Conservation (phyloP, 176 grass and related monocot genomes). For the Oryza punctata region DNA sequence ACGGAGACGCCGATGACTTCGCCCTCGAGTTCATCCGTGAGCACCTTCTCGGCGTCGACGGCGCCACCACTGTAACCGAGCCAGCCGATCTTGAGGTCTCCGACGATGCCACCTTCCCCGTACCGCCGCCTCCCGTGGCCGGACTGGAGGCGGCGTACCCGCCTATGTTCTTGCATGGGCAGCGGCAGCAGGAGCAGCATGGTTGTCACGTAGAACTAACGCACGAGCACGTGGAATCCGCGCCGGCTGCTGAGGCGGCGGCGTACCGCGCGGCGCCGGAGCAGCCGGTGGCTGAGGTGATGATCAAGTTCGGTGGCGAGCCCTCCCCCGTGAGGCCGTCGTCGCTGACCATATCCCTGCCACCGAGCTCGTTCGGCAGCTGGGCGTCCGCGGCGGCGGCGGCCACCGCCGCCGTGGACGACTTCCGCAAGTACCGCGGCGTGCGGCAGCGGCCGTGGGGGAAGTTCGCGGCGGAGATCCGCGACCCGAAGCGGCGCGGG, state of each 20-base stretch:
- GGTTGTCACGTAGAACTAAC: constrained; percentile 19
- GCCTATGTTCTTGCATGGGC: constrained; percentile 8
- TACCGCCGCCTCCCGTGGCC: too few species aligned
- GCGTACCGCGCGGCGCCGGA: constrained; percentile 17
- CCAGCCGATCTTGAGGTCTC: background rate
- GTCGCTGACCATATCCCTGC: constrained; percentile 37
- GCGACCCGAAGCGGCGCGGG: constrained; percentile 69
- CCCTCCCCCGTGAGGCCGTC: constrained; percentile 11
- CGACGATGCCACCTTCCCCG: too few species aligned
- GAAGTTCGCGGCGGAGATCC: constrained; percentile 90
- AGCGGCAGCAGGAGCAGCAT: background rate
- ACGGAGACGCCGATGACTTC: constrained; percentile 39
- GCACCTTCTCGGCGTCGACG: constrained; percentile 45
- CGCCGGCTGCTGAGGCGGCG: background rate
- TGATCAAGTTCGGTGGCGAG: constrained; percentile 44
- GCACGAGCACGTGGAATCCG: background rate
- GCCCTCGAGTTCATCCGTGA: constrained; percentile 53
- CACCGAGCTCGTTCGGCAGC: constrained; percentile 25
- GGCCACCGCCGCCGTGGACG: background rate
- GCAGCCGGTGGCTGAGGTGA: constrained; percentile 33
- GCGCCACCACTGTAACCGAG: too few species aligned
- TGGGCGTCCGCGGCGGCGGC: background rate
- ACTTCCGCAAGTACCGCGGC: constrained; percentile 71
- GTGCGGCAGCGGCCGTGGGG: constrained; percentile 80
- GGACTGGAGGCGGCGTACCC: background rate